Base-by-base conservation (phyloP, 345 rosid genomes). In the Eucalyptus grandis region DNA sequence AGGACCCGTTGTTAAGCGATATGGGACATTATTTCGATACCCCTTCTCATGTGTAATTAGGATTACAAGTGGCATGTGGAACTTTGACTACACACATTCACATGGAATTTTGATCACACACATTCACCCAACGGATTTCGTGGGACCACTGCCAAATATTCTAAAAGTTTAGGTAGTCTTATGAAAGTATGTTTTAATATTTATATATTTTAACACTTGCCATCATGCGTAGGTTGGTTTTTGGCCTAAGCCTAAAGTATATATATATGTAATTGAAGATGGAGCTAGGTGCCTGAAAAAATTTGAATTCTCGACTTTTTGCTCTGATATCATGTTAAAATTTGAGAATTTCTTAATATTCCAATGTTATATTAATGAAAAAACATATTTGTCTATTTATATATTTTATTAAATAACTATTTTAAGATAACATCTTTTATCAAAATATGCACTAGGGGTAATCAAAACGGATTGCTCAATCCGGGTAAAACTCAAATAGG, bases 401-500 rank as follows among this genome's bases (percentile, higher is more conserved):
- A 2, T 53, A 53, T 1, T 53, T 53, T 53, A 53, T 50, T 50
- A 50, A 50, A 50, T 50, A 6, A 50, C 53, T 15, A 50, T 53
- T 53, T 53, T 53, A 21, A 53, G 58, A 53, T 53, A 53, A 53
- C 0, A 53, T 53, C 0, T 53, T 53, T 53, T 0, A 53, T 53
- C 58, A 53, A 19, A 53, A 53, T 53, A 53, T 53, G 58, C 58
- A 53, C 58, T 53, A 53, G 58, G 58, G 58, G 58, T 53, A 53
- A 21, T 0, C 58, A 2, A 53, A 53, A 53, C 0, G 0, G 26
- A 53, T 19, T 53, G 58, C 58, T 53, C 26, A 53, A 53, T 53
- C 5, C 10, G 26, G 11, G 11, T 0, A 53, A 53, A 10, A 1
- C 58, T 53, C 10, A 0, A 21, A 21, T 0, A 53, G 24, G 26